phyloP scores from a whole-genome alignment of 805 yeast species.

The Candida rishiriensis region DNA sequence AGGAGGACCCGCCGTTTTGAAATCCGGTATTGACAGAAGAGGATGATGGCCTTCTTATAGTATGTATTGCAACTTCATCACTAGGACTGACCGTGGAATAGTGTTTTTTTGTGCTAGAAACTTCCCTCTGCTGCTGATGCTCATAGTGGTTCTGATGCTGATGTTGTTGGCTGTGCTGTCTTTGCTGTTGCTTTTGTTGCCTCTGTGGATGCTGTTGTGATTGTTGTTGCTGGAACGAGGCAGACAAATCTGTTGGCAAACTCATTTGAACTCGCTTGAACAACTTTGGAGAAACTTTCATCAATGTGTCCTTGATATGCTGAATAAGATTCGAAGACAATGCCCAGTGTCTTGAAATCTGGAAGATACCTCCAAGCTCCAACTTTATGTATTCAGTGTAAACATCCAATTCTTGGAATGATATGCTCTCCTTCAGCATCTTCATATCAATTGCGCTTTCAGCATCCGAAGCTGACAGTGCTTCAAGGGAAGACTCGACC shows the following conservation, averaged over 20 bases:
- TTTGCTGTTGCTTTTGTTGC: not conserved
- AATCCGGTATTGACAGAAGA: too few relatives aligned
- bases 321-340: conserved; percentile 42
- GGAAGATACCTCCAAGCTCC: conserved; percentile 44
- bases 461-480: conserved; percentile 8
- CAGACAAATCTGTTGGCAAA: conserved; percentile 12
- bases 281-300: conserved; percentile 38
- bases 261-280: conserved; percentile 34
- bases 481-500: conserved; percentile 37
- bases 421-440: conserved; percentile 23
- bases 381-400: conserved; percentile 46
- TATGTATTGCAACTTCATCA: too few relatives aligned
- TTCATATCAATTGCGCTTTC: conserved; percentile 7
- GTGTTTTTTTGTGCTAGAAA: not conserved
- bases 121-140: not conserved
- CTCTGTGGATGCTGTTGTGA: not conserved
- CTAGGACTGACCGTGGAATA: not conserved
- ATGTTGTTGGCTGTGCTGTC: not conserved
- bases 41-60: too few relatives aligned
- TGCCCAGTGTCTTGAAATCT: conserved; percentile 49
- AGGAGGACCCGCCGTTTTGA: too few relatives aligned
- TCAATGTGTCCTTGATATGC: conserved; percentile 43
- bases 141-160: not conserved
- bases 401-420: conserved; percentile 35
- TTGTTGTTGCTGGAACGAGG: not conserved